A percentile compares a stretch with the other conserved stretches of the same genome.
These are phyloP conservation scores for Yarrowia galli DNA, from an alignment of 1,139 yeast species.

Conservation along the genomic window DNA sequence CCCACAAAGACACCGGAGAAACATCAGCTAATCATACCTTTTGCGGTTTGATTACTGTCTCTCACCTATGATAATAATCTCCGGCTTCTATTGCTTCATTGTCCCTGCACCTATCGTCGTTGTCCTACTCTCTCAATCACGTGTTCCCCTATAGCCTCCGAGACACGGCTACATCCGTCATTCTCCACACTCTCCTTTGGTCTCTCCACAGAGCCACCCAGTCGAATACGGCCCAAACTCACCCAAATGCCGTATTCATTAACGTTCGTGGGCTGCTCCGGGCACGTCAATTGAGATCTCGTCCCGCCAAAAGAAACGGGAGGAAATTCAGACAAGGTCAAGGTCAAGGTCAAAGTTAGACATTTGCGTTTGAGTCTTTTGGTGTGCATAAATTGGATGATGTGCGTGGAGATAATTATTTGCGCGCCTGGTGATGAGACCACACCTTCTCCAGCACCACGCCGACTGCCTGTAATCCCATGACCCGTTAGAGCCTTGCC, in stretches of 20 bases:
- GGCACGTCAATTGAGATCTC: not conserved
- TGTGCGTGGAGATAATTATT: not conserved
- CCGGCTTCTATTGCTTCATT: too few species aligned
- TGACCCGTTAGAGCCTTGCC: too few species aligned
- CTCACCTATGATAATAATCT: not conserved
- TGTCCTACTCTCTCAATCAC: not conserved
- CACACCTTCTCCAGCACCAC: too few species aligned
- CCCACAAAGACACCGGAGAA: not conserved
- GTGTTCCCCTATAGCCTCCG: too few species aligned
- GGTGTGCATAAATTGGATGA: constrained; percentile 14
- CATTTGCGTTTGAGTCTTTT: constrained; percentile 6
- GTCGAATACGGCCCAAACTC: constrained; percentile 4
- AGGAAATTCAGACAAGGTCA: not conserved
- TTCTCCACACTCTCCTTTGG: not conserved
- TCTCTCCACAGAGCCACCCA: not conserved
- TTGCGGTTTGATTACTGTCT: constrained; percentile 2
- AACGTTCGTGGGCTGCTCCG: not conserved
- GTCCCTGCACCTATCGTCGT: not conserved
- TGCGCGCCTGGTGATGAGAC: too few species aligned
- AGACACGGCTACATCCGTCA: not conserved
- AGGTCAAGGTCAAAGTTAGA: not conserved
- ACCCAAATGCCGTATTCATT: not conserved
- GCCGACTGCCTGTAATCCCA: too few species aligned
- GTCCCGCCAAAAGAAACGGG: constrained; percentile 1
- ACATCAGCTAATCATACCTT: not conserved